Conservation (phyloP, 2,329 filamentous ascomycete genomes). For the Fusarium solani-melongenae region DNA sequence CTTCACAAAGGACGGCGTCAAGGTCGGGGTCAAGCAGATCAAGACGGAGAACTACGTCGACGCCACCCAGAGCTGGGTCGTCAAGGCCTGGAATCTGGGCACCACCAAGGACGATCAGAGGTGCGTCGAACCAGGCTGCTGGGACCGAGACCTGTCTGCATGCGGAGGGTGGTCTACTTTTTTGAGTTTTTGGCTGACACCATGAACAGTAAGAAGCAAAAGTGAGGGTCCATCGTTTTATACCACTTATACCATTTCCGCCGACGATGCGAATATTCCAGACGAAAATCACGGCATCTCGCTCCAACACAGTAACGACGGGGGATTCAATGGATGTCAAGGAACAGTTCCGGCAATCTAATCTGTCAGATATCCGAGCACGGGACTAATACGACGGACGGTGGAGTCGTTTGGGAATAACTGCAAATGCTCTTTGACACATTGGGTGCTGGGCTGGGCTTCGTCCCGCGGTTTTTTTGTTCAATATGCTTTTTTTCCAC, state of each 20-base stretch:
- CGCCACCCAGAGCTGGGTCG: conserved; percentile 74
- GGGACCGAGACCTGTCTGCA: background rate
- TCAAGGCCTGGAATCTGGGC: conserved; percentile 73
- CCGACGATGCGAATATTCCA: background rate
- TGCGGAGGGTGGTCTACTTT: background rate
- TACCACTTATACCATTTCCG: background rate
- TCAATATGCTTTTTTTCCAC: background rate
- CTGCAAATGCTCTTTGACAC: background rate
- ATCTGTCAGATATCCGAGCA: background rate
- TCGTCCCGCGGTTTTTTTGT: background rate
- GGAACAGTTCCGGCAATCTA: background rate
- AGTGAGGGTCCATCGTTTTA: conserved; percentile 16
- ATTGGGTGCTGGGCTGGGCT: background rate
- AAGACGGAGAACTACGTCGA: conserved; percentile 79
- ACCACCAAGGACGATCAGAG: conserved; percentile 41
- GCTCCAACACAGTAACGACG: background rate
- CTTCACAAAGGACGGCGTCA: conserved; percentile 79
- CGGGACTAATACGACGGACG: background rate
- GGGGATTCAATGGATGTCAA: background rate
- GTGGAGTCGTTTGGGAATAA: background rate
- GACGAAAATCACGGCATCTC: background rate
- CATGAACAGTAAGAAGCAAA: conserved; percentile 38
- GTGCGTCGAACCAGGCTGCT: conserved; percentile 6
- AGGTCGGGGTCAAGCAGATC: conserved; percentile 76
- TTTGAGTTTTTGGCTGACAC: conserved; percentile 19